Evolutionary conservation across 306 rosid genomes (phyloP).

Genomic region (Pueraria montana): DNA sequence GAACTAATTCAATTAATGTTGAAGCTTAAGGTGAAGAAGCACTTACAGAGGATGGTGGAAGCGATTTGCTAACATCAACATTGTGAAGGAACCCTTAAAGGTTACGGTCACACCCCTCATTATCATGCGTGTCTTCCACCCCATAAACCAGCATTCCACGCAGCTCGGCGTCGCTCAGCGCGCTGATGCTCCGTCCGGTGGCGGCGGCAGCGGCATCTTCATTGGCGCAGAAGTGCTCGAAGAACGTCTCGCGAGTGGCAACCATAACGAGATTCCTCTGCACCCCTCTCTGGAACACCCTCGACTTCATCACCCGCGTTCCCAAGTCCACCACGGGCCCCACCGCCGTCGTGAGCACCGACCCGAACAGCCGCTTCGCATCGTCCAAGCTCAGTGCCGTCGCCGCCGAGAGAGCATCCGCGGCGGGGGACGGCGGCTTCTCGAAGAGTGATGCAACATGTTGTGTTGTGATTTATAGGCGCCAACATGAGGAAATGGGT

Average conservation of each 20-base stretch:
- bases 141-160: conserved; percentile 86
- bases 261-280: too few species aligned
- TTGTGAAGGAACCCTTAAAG: too few species aligned
- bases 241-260: too few species aligned
- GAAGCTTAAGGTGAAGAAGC: neutral
- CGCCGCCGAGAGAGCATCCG: neutral
- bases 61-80: conserved; percentile 65
- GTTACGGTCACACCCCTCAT: conserved; percentile 72
- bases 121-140: conserved; percentile 75
- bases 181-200: too few species aligned
- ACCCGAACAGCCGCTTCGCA: conserved; percentile 55
- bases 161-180: conserved; percentile 64
- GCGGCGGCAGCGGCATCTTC: too few species aligned
- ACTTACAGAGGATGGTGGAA: conserved; percentile 78
- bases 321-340: conserved; percentile 85
- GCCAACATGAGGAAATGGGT: too few species aligned
- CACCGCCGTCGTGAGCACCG: conserved; percentile 68
- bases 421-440: too few species aligned
- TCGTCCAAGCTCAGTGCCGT: conserved; percentile 50
- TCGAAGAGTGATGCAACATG: too few species aligned
- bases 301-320: conserved; percentile 80
- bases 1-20: too few species aligned
- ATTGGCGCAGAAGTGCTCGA: too few species aligned
- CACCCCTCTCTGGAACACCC: too few species aligned
- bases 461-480: too few species aligned